phyloP scores from a whole-genome alignment of 2,329 filamentous ascomycete genomes.

The Curvularia verruculosa region DNA sequence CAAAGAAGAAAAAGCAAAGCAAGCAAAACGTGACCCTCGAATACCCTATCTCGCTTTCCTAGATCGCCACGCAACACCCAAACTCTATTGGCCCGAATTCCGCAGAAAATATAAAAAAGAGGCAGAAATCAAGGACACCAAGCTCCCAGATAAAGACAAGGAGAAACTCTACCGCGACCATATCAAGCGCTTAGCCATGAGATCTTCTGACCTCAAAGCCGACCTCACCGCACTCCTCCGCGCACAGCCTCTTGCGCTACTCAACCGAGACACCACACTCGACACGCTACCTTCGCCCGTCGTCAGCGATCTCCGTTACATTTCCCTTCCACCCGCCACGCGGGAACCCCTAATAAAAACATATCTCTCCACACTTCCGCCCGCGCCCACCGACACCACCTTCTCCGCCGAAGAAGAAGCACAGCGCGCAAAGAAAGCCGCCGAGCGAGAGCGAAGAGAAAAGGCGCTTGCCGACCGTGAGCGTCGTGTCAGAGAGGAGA shows the following conservation, averaged over 20 bases:
- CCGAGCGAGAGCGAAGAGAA: slow-evolving; percentile 59
- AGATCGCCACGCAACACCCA: slow-evolving; percentile 80
- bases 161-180: slow-evolving; percentile 82
- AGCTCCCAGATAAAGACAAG: slow-evolving; percentile 67
- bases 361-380: slow-evolving; percentile 68
- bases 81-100: slow-evolving; percentile 98
- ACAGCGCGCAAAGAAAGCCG: slow-evolving; percentile 49
- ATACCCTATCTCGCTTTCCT: slow-evolving; percentile 84
- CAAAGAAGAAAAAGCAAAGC: slow-evolving; percentile 72
- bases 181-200: slow-evolving; percentile 68
- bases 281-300: slow-evolving; percentile 67
- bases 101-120: slow-evolving; percentile 88
- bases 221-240: slow-evolving; percentile 72
- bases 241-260: slow-evolving; percentile 60
- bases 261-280: slow-evolving; percentile 66
- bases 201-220: slow-evolving; percentile 69
- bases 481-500: slow-evolving; percentile 66
- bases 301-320: slow-evolving; percentile 71
- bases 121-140: slow-evolving; percentile 74
- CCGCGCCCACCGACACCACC: slow-evolving; percentile 58
- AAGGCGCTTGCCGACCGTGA: slow-evolving; percentile 71
- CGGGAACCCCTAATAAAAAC: slow-evolving; percentile 70
- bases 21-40: slow-evolving; percentile 81
- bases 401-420: slow-evolving; percentile 59
- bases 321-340: slow-evolving; percentile 65